Percentiles rank a stretch among this genome's conserved stretches.
Conservation (phyloP, 768 basidiomycete genomes). For the Podaxis rugospora region DNA sequence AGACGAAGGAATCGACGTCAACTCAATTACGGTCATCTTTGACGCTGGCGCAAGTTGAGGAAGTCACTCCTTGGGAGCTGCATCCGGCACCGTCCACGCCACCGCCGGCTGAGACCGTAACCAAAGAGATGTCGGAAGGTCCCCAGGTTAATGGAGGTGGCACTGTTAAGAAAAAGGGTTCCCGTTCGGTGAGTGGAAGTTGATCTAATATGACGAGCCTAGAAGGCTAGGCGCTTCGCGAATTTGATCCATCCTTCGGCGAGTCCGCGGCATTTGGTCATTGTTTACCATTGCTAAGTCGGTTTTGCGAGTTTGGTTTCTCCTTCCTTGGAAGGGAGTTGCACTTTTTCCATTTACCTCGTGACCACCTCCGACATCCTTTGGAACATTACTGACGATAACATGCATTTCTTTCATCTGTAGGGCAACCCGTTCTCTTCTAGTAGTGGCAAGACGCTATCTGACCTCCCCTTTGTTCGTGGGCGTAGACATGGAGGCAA, state of each 20-base stretch:
- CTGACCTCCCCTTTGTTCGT: conserved; percentile 23
- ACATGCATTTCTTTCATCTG: background rate
- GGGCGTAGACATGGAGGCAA: conserved; percentile 32
- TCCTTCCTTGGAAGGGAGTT: background rate
- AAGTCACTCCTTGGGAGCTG: conserved; percentile 28
- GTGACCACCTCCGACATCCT: background rate
- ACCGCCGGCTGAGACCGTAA: background rate
- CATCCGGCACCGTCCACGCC: conserved; percentile 20
- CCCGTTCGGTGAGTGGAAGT: conserved; percentile 13
- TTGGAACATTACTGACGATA: conserved; percentile 2
- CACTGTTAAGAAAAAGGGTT: conserved; percentile 5
- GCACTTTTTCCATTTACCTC: background rate
- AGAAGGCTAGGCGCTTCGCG: background rate
- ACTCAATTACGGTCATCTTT: conserved; percentile 18
- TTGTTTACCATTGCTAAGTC: background rate
- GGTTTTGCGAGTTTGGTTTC: background rate
- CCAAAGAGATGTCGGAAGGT: background rate
- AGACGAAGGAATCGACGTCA: conserved; percentile 8
- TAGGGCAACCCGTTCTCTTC: conserved; percentile 7
- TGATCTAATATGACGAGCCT: background rate
- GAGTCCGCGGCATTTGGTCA: background rate
- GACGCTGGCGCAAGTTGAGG: conserved; percentile 22
- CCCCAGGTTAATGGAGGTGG: conserved; percentile 1
- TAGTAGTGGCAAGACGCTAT: conserved; percentile 8
- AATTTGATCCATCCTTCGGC: background rate